A percentile compares a stretch with the other conserved stretches of the same genome.
phyloP scores from a whole-genome alignment of 2,329 filamentous ascomycete species.

The Penicillium sp. region DNA sequence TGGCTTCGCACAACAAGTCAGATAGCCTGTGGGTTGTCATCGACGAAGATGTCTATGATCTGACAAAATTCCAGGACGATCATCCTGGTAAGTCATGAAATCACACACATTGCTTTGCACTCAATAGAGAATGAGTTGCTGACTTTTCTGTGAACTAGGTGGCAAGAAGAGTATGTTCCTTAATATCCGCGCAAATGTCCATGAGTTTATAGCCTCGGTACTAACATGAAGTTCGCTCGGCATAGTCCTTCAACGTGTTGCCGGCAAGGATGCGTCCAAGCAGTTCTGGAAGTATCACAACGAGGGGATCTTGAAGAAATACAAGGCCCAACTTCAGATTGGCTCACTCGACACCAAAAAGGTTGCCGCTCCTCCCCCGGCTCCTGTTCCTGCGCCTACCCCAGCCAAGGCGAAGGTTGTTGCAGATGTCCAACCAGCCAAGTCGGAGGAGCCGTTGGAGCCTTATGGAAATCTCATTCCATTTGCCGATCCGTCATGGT shows the following conservation, averaged over 20 bases:
- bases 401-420: slow-evolving; percentile 56
- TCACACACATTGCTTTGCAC: not conserved
- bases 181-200: not conserved
- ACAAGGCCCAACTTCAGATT: slow-evolving; percentile 56
- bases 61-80: slow-evolving; percentile 83
- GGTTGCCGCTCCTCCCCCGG: slow-evolving; percentile 51
- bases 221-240: not conserved
- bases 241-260: slow-evolving; percentile 60
- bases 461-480: slow-evolving; percentile 82
- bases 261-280: slow-evolving; percentile 64
- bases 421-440: slow-evolving; percentile 41
- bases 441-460: slow-evolving; percentile 71
- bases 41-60: slow-evolving; percentile 92
- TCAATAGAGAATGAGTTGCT: not conserved
- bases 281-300: slow-evolving; percentile 67
- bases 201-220: not conserved
- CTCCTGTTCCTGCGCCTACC: slow-evolving; percentile 48
- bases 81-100: slow-evolving; percentile 54
- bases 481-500: slow-evolving; percentile 91
- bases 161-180: slow-evolving; percentile 61
- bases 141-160: slow-evolving; percentile 44
- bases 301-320: slow-evolving; percentile 59
- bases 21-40: slow-evolving; percentile 85
- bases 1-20: slow-evolving; percentile 85
- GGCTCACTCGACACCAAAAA: slow-evolving; percentile 84